Base-by-base conservation (phyloP, 305 asterid genomes). In the Fraxinus paxiana region DNA sequence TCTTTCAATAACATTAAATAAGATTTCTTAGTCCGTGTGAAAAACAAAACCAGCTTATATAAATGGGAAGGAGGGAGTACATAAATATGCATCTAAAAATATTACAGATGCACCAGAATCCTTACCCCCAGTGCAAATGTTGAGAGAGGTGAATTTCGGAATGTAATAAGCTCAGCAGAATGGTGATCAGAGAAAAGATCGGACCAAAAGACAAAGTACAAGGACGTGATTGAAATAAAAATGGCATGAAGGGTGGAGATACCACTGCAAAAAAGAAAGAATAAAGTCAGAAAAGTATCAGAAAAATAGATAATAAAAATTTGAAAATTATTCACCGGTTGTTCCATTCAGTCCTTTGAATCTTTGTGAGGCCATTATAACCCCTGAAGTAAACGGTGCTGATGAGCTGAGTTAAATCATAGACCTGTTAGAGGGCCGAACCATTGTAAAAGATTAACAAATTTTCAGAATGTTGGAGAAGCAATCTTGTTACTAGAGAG, bases 201-300 rank as follows among this genome's bases (percentile, higher is more conserved):
- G 72, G 98, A 93, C 92, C 92, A 92, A 91, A 95, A 93, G 33
- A 94, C 98, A 86, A 92, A 95, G 90, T 95, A 93, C 82, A 88
- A 74, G 80, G 98, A 90, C 87, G 89, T 85, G 46, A 78, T 73
- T 65, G 98, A 85, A 83, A 95, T 92, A 80, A 91, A 93, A 84
- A 95, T 85, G 73, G 98, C 98, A 87, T 95, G 98, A 63, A 92
- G 86, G 46, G 98, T 95, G 86, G 98, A 95, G 77, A 92, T 80
- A 81, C 94, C 94, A 34, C 99, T 96, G 97, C 97, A 88, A 35
- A 59, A 84, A 81, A 88, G 46, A 18, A 73, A 4, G 61, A 75
- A 78, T 35, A 81, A 43, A 13, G 78, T 89, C 82, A 84, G 83
- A 72, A 48, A 48, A 73, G 24, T 31, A 43, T 48, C 75, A 80